phyloP scores from a whole-genome alignment of 2,329 filamentous ascomycete species.

The Monosporascus cannonballus region DNA sequence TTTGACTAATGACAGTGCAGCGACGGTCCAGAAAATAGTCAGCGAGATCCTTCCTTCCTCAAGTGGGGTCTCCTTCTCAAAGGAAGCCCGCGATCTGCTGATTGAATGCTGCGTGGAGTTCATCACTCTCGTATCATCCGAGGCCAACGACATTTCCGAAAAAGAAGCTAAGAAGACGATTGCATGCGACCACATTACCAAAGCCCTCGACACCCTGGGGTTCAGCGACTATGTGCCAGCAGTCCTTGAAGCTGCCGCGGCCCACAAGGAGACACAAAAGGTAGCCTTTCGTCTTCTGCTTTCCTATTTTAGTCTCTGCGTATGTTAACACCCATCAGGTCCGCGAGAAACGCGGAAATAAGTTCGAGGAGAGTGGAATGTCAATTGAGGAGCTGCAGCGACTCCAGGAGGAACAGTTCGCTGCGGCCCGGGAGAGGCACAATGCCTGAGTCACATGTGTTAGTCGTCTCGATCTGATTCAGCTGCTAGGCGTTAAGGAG shows the following conservation, averaged over 20 bases:
- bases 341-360: conserved; percentile 94
- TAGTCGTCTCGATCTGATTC: too few relatives aligned
- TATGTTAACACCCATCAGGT: conserved; percentile 47
- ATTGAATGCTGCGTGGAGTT: conserved; percentile 99
- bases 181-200: conserved; percentile 94
- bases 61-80: conserved; percentile 77
- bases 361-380: conserved; percentile 91
- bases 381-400: conserved; percentile 83
- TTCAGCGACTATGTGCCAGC: conserved; percentile 89
- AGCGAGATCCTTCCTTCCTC: conserved; percentile 81
- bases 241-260: conserved; percentile 46
- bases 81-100: conserved; percentile 88
- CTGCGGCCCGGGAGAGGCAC: conserved; percentile 31
- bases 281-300: conserved; percentile 36
- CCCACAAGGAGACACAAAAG: conserved; percentile 87
- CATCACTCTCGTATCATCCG: conserved; percentile 95
- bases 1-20: conserved; percentile 32
- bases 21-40: conserved; percentile 79
- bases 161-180: conserved; percentile 99
- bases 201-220: conserved; percentile 84
- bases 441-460: conserved; percentile 2
- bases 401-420: conserved; percentile 88
- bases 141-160: conserved; percentile 98
- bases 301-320: not conserved
- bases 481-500: too few relatives aligned